Evolutionary conservation across 2,329 filamentous ascomycete species (phyloP), one percentile per base, ranked within the genome.

Genomic region (Moelleriella libera): DNA sequence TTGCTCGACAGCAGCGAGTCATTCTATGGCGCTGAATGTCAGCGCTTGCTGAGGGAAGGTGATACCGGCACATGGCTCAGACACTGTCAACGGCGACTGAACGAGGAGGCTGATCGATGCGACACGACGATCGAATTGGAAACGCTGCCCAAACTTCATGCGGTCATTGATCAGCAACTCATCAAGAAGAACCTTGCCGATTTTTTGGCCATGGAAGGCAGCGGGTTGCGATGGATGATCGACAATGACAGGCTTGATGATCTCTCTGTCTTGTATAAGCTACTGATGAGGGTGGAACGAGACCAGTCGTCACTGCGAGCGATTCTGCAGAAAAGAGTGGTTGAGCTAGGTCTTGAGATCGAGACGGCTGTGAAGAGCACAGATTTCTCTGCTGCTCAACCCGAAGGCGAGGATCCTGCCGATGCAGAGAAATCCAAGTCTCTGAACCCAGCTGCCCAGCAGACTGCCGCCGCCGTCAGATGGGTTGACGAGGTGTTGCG

Each of bases 401-500:
- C 63, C 48, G 53, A 68, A 41, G 69, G 70, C 4, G 69, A 75
- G 10, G 73, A 74, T 6, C 73, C 64, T 2, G 71, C 72, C 11
- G 63, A 64, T 10, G 62, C 60, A 12, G 63, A 66, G 21, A 67
- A 62, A 53, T 39, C 55, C 41, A 67, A 62, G 53, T 34, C 57
- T 6, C 46, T 67, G 44, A 65, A 64, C 39, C 60, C 76, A 1
- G 69, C 82, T 6, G 89, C 87, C 30, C 83, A 88, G 60, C 83
- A 89, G 59, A 97, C 92, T 1, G 76, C 80, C 0, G 85, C 88
- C 2, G 92, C 92, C 0, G 84, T 97, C 56, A 87, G 85, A 57
- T 98, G 92, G 92, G 90, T 97, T 2, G 87, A 94, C 56, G 88
- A 95, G 56, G 85, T 97, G 2, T 69, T 98, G 44, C 66, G 68